Percentiles rank a stretch among this genome's conserved stretches.
phyloP scores from a whole-genome alignment of 805 yeast species.

The Metschnikowia cubensis region DNA sequence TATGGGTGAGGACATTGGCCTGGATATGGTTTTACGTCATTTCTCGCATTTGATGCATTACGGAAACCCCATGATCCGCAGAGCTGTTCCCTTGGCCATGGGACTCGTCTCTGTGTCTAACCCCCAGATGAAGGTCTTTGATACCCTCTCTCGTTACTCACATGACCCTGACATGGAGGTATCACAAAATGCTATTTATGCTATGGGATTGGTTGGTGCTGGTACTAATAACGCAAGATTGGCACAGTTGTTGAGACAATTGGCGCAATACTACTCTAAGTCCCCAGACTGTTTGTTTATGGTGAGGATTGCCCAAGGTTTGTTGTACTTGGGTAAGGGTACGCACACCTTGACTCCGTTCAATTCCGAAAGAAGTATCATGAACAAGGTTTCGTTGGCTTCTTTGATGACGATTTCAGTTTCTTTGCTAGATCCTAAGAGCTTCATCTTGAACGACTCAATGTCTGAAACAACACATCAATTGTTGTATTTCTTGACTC shows the following conservation, averaged over 20 bases:
- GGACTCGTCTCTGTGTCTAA: conserved; percentile 89
- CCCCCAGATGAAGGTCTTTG: conserved; percentile 96
- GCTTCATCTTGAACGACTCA: conserved; percentile 69
- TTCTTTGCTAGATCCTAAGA: conserved; percentile 79
- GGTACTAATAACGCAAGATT: conserved; percentile 98
- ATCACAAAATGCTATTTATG: conserved; percentile 89
- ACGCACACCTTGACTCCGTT: conserved; percentile 86
- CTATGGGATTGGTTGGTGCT: conserved; percentile 98
- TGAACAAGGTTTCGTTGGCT: conserved; percentile 87
- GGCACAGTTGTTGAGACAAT: conserved; percentile 91
- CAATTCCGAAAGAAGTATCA: conserved; percentile 79
- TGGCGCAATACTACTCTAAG: conserved; percentile 88
- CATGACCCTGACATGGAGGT: conserved; percentile 94
- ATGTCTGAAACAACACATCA: conserved; percentile 55
- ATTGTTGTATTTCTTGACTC: conserved; percentile 77
- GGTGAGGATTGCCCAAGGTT: conserved; percentile 93
- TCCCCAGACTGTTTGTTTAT: conserved; percentile 88
- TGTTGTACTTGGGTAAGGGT: conserved; percentile 94
- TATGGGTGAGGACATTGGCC: conserved; percentile 97
- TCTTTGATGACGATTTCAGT: conserved; percentile 81
- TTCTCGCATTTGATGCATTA: conserved; percentile 97
- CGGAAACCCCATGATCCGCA: conserved; percentile 84
- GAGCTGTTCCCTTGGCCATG: conserved; percentile 98
- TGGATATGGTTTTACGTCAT: conserved; percentile 95
- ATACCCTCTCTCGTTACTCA: conserved; percentile 90